Evolutionary conservation across 148 eudicot species (phyloP), one percentile per base, ranked within the genome.

Genomic region (Amaranthus hypochondriacus): DNA sequence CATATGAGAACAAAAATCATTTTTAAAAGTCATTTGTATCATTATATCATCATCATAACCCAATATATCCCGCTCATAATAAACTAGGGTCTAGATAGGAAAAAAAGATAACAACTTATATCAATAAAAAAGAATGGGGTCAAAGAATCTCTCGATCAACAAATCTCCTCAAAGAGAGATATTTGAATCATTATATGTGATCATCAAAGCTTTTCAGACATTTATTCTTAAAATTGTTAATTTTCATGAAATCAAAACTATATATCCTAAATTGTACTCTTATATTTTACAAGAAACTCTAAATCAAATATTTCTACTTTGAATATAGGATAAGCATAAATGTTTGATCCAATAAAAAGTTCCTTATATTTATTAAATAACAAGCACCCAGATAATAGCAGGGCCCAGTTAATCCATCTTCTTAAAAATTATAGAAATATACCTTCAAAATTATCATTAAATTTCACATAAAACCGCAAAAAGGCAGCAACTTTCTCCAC

Each of bases 291-390:
- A 70, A 58, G 63, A 69, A 79, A 44, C 56, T 66, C 49, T 71
- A 71, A 75, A 71, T 80, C 67, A 44, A 70, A 49, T 53, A 53
- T 66, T 58, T 56, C 8, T 67, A 68, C 76, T 76, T 66, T 46
- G 43, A 72, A 80, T 55, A 57, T 72, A 76, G 56, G 39, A 72
- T 54, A 70, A 64, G 58, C 42, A 53, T 15, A 66, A 49, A 61
- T 48, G 64, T 39, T 65, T 76, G 63, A 80, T 71, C 69, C 76
- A 73, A 62, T 59, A 69, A 66, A 70, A 80, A 71, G 44, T 71
- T 46, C 43, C 28, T 49, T 44, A 51, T 42, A 65, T 9, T 52
- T 9, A 43, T 54, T 43, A 46, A 28, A 48, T 71, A 71, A 70
- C 48, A 62, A 62, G 44, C 55, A 42, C 68, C 55, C 60, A 71